These are phyloP conservation scores for Coemansia sp. DNA, from an alignment of 192 early-diverging fungal species.

Conservation along the genomic window DNA sequence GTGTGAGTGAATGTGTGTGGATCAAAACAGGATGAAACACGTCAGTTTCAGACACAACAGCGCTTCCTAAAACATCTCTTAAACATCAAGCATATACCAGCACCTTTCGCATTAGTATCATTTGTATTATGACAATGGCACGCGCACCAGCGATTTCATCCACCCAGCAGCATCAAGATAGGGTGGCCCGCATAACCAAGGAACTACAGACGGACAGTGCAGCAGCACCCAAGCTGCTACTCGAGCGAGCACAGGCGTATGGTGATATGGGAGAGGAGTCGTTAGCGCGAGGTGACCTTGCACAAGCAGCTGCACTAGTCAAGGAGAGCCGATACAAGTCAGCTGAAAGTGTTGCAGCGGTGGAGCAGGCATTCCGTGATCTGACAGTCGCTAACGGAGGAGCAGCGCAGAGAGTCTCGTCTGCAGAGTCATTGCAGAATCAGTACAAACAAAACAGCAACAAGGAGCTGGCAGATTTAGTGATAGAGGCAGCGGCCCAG, in stretches of 20 bases:
- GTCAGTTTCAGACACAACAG: no score
- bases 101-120: no score
- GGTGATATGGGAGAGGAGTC: constrained; percentile 30
- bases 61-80: no score
- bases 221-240: constrained; percentile 15
- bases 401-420: not conserved
- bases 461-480: not conserved
- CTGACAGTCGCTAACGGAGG: constrained; percentile 1
- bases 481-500: not conserved
- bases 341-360: constrained; percentile 20
- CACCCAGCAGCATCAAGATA: not conserved
- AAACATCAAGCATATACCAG: no score
- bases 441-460: not conserved
- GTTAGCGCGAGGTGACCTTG: constrained; percentile 26
- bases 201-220: constrained; percentile 23
- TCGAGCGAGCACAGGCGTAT: constrained; percentile 28
- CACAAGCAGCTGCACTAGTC: constrained; percentile 33
- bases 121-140: not conserved
- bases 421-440: no score
- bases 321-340: constrained; percentile 16
- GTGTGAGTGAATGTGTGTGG: no score
- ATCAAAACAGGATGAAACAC: no score
- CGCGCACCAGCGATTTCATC: not conserved
- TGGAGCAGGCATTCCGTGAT: constrained; percentile 34
- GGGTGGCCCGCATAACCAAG: constrained; percentile 23